Conservation (phyloP, 2,329 filamentous ascomycete genomes). For the Ceratocystis papillata region DNA sequence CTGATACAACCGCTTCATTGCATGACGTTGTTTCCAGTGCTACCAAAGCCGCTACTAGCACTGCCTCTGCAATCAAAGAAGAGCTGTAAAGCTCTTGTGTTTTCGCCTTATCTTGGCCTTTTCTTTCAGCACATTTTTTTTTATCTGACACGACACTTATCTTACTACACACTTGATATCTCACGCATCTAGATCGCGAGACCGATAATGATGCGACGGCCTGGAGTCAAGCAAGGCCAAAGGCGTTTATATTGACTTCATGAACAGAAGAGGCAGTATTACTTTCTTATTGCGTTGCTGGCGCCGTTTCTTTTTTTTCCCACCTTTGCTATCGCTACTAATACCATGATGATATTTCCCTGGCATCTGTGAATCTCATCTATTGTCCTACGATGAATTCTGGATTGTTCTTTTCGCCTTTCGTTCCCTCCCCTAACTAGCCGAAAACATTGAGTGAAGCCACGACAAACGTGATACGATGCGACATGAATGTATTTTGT, state of each 20-base stretch:
- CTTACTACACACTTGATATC: slow-evolving; percentile 15
- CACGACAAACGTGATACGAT: neutral
- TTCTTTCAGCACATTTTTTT: slow-evolving; percentile 12
- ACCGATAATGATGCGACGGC: slow-evolving; percentile 6
- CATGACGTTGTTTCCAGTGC: slow-evolving; percentile 7
- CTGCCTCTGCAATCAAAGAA: slow-evolving; percentile 18
- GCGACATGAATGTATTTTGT: neutral
- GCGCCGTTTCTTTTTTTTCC: neutral
- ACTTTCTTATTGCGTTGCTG: neutral
- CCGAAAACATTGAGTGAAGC: neutral
- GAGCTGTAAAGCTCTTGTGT: slow-evolving; percentile 18
- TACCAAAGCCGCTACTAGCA: slow-evolving; percentile 6
- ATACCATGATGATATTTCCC: slow-evolving; percentile 23
- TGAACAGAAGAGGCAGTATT: no score
- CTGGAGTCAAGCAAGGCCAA: neutral
- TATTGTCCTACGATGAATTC: no score
- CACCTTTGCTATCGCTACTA: slow-evolving; percentile 22
- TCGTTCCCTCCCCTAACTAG: neutral
- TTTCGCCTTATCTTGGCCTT: slow-evolving; percentile 19
- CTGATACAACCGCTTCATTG: neutral
- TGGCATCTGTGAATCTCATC: neutral
- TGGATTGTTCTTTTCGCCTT: neutral
- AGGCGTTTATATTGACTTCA: neutral
- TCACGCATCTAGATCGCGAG: slow-evolving; percentile 7
- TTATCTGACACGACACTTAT: slow-evolving; percentile 9